Evolutionary conservation across 169 alveolate species (phyloP), one percentile per base, ranked within the genome.

Genomic region (Plasmodium falciparum): DNA sequence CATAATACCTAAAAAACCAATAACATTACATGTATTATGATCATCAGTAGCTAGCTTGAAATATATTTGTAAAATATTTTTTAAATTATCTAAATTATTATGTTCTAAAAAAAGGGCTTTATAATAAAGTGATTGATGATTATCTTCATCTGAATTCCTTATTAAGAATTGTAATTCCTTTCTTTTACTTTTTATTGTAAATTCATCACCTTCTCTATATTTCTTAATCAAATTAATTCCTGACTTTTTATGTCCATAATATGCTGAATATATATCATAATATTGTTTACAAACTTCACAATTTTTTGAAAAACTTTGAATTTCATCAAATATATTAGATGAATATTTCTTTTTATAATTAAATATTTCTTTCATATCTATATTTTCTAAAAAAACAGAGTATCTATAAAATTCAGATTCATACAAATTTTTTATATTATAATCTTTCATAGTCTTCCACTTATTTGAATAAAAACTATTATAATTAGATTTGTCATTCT

Each of bases 251-350:
- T 86, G 73, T 13, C 92, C 92, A 86, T 86, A 86, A 73, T 45
- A 86, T 5, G 92, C 61, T 13, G 92, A 86, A 71, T 86, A 86
- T 26, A 86, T 86, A 17, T 86, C 92, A 33, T 86, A 86, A 54
- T 86, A 71, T 54, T 86, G 92, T 39, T 86, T 86, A 33, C 92
- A 86, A 1, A 86, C 49, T 22, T 86, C 92, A 66, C 92, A 86
- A 26, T 86, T 86, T 43, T 86, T 59, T 0, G 88, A 71, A 39
- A 86, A 86, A 52, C 88, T 86, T 20, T 86, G 92, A 8, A 86
- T 86, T 33, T 86, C 88, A 11, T 86, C 61, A 86, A 86, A 86
- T 22, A 86, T 86, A 52, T 39, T 86, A 0, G 88, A 70, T 0
- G 86, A 39, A 86, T 86, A 86, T 22, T 66, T 86, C 3, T 86